Conservation (phyloP, 2,329 filamentous ascomycete species). For the Phyllosticta paracitricarpa region DNA sequence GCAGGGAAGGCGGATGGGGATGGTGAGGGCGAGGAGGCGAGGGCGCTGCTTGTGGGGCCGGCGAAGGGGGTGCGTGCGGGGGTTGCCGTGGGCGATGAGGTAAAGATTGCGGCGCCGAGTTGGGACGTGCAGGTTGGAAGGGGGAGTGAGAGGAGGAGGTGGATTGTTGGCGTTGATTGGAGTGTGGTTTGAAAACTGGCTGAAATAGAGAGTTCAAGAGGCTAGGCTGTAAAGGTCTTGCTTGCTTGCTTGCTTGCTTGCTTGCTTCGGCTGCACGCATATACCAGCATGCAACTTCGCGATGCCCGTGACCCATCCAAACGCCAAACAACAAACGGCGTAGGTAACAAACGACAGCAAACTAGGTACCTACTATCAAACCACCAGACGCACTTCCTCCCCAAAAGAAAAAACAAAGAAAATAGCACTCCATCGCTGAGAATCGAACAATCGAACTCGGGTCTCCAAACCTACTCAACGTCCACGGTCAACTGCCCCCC, state of each 20-base stretch:
- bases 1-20: constrained; percentile 9
- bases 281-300: not conserved
- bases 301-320: not conserved
- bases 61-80: constrained; percentile 12
- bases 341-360: no score
- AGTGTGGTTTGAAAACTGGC: not conserved
- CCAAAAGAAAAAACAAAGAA: not conserved
- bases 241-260: no score
- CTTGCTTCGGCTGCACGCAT: not conserved
- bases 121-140: constrained; percentile 30
- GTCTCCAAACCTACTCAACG: not conserved
- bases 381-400: not conserved
- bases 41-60: not conserved
- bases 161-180: constrained; percentile 36
- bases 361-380: not conserved
- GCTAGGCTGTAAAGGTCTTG: no score
- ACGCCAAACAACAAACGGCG: no score
- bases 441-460: not conserved
- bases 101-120: constrained; percentile 30
- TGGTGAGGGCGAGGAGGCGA: not conserved
- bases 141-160: constrained; percentile 16
- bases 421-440: not conserved
- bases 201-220: not conserved
- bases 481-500: not conserved
- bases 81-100: constrained; percentile 18